These are phyloP conservation scores for Mortierella antarctica DNA, from an alignment of 192 early-diverging fungal species.

Conservation along the genomic window DNA sequence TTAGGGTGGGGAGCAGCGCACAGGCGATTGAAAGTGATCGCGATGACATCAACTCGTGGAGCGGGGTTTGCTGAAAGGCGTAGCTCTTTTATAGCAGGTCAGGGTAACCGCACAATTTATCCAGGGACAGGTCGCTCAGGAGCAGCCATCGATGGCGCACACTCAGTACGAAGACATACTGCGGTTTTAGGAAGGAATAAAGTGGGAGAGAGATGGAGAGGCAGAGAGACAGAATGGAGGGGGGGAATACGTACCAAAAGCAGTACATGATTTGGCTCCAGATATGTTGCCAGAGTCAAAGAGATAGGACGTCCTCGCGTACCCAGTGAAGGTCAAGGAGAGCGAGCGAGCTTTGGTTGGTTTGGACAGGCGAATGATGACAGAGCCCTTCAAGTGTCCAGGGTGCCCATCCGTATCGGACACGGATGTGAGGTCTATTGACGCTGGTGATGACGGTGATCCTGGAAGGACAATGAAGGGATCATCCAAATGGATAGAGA, in stretches of 20 bases:
- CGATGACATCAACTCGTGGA: too few relatives aligned
- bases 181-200: neutral
- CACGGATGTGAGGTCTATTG: neutral
- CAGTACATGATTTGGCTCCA: slow-evolving; percentile 19
- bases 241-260: slow-evolving; percentile 2
- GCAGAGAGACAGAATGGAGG: too few relatives aligned
- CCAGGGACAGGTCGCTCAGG: too few relatives aligned
- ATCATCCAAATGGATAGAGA: slow-evolving; percentile 19
- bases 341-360: slow-evolving; percentile 40
- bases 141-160: too few relatives aligned
- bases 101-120: too few relatives aligned
- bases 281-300: slow-evolving; percentile 33
- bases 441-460: neutral
- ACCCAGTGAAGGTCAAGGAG: slow-evolving; percentile 19
- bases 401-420: slow-evolving; percentile 3
- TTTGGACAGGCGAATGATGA: slow-evolving; percentile 32
- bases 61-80: too few relatives aligned
- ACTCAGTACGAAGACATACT: neutral
- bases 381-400: slow-evolving; percentile 15
- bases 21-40: too few relatives aligned
- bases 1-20: too few relatives aligned
- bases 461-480: slow-evolving; percentile 24
- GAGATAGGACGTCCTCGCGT: slow-evolving; percentile 22
- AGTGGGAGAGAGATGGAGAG: neutral
- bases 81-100: too few relatives aligned